Evolutionary conservation across 1,139 yeast species (phyloP).

Genomic region (Martiniozyma asiatica): DNA sequence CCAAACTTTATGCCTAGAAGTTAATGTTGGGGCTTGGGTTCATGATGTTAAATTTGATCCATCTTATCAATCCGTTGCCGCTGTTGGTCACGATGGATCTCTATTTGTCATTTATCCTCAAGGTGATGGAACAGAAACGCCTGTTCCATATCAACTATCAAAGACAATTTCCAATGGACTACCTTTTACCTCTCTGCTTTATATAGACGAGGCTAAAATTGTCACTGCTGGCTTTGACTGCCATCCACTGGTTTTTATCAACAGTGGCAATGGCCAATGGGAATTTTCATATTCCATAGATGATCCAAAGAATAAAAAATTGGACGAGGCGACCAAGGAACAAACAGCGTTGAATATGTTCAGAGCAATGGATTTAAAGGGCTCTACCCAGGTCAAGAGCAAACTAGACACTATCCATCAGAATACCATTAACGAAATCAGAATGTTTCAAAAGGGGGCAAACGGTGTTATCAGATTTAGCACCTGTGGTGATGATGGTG

Average conservation of each 20-base stretch:
- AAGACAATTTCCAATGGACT: conserved; percentile 59
- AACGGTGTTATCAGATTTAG: conserved; percentile 40
- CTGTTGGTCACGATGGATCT: conserved; percentile 47
- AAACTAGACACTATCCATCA: conserved; percentile 75
- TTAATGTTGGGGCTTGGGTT: conserved; percentile 76
- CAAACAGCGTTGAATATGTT: conserved; percentile 90
- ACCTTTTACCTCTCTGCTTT: conserved; percentile 71
- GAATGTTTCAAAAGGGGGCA: conserved; percentile 30
- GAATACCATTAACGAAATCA: conserved; percentile 69
- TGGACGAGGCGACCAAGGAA: conserved; percentile 36
- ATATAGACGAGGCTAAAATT: conserved; percentile 52
- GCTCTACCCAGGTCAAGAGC: conserved; percentile 45
- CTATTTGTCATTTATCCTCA: conserved; percentile 62
- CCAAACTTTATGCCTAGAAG: conserved; percentile 86
- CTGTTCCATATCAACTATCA: conserved; percentile 21
- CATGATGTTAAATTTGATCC: conserved; percentile 87
- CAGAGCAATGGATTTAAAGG: conserved; percentile 90
- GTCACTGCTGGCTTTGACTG: conserved; percentile 91
- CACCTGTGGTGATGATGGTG: conserved; percentile 81
- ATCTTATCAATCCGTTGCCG: conserved; percentile 65
- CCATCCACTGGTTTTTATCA: conserved; percentile 64
- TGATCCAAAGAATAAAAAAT: conserved; percentile 40
- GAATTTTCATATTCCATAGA: conserved; percentile 52
- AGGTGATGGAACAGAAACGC: conserved; percentile 12
- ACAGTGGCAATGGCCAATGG: conserved; percentile 54